Conservation (phyloP, 2,329 filamentous ascomycete genomes). For the Penicillium fuscoglaucum region DNA sequence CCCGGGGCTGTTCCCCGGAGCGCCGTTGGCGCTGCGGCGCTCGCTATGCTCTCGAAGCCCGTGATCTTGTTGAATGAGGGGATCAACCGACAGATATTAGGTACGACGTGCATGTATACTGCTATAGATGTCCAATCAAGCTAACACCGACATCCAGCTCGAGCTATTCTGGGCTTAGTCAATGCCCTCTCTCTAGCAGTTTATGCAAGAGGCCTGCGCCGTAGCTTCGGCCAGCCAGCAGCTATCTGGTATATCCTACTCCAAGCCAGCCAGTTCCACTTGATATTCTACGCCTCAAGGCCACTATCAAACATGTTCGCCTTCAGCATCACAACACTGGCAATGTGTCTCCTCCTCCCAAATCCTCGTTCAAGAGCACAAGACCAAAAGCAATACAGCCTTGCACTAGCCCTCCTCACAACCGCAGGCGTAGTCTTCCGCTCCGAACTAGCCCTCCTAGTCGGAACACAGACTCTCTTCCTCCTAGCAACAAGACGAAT, state of each 20-base stretch:
- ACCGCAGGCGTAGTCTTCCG: constrained; percentile 82
- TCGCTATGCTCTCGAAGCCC: constrained; percentile 72
- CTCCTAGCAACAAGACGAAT: constrained; percentile 60
- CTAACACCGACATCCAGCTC: constrained; percentile 50
- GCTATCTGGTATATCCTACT: constrained; percentile 79
- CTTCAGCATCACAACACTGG: constrained; percentile 63
- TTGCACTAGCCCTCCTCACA: constrained; percentile 74
- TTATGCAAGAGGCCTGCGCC: constrained; percentile 64
- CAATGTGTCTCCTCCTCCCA: constrained; percentile 52
- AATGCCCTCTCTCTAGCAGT: constrained; percentile 70
- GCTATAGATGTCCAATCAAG: background rate
- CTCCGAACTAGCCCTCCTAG: constrained; percentile 80
- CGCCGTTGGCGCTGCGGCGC: constrained; percentile 76
- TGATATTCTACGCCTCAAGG: constrained; percentile 87
- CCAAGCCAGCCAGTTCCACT: constrained; percentile 83
- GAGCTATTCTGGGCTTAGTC: constrained; percentile 72
- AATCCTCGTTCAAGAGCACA: constrained; percentile 29
- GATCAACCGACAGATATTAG: constrained; percentile 58
- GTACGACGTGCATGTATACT: constrained; percentile 38
- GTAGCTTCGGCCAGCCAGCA: constrained; percentile 66
- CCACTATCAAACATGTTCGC: constrained; percentile 97
- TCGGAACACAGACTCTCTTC: constrained; percentile 66
- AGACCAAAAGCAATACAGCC: constrained; percentile 54
- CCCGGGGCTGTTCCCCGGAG: constrained; percentile 89
- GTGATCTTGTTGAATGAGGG: constrained; percentile 60